Conservation (phyloP, 2,329 filamentous ascomycete species). For the Diplodia seriata region DNA sequence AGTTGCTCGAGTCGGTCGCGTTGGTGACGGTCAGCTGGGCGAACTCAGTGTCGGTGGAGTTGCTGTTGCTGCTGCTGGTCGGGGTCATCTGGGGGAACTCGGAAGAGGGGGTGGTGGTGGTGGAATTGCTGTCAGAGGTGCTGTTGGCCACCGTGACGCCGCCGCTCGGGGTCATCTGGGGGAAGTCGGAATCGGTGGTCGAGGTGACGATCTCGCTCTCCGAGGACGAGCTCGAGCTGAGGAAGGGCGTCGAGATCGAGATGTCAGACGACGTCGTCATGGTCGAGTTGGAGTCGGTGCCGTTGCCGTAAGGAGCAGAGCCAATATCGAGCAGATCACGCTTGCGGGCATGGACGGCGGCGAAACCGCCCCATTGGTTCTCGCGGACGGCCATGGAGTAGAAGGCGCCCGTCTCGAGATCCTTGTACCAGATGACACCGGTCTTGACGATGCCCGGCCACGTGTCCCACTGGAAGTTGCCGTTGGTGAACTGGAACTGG, state of each 20-base stretch:
- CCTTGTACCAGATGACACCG: constrained; percentile 27
- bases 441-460: constrained; percentile 11
- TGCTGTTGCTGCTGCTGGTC: neutral
- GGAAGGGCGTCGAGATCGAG: neutral
- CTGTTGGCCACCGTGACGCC: neutral
- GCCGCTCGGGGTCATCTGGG: neutral
- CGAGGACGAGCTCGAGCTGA: no score
- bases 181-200: constrained; percentile 3
- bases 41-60: neutral
- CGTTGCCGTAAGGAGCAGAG: constrained; percentile 8
- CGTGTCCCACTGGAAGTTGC: constrained; percentile 15
- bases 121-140: neutral
- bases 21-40: neutral
- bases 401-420: constrained; percentile 5
- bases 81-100: neutral
- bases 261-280: neutral
- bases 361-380: neutral
- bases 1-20: neutral
- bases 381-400: constrained; percentile 18
- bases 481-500: constrained; percentile 6
- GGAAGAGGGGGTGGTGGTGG: neutral
- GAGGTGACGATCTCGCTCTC: neutral
- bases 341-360: neutral
- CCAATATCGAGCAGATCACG: neutral
- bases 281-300: constrained; percentile 7